Conservation (phyloP, 371 early-diverging fungal genomes). For the Mortierella sp. region DNA sequence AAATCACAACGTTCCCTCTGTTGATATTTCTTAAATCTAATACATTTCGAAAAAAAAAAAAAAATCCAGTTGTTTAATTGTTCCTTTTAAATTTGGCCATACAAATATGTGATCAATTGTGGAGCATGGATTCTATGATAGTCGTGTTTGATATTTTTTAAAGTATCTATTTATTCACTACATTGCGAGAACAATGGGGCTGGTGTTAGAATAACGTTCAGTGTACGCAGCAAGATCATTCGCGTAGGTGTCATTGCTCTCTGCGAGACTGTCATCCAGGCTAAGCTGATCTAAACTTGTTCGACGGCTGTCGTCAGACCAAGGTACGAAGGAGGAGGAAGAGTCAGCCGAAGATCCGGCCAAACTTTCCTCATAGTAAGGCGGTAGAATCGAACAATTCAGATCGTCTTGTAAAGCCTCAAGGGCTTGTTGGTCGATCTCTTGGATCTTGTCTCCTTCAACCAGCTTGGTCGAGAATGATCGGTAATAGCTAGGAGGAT, state of each 20-base stretch:
- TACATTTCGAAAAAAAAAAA: background rate
- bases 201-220: constrained; percentile 19
- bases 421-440: constrained; percentile 36
- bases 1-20: constrained; percentile 17
- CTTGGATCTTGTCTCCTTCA: constrained; percentile 31
- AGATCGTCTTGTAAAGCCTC: constrained; percentile 42
- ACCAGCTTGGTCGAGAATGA: constrained; percentile 43
- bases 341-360: constrained; percentile 3
- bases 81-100: background rate
- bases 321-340: constrained; percentile 11
- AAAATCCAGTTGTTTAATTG: background rate
- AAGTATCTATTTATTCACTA: background rate
- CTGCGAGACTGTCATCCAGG: constrained; percentile 14
- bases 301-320: background rate
- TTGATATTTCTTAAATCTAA: constrained; percentile 18
- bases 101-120: background rate
- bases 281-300: constrained; percentile 21
- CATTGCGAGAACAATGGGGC: constrained; percentile 14
- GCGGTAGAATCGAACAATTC: constrained; percentile 8
- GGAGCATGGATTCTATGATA: too few species aligned
- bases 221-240: constrained; percentile 32
- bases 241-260: constrained; percentile 21
- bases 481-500: constrained; percentile 49
- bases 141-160: too few species aligned
- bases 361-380: constrained; percentile 27